Evolutionary conservation across 176 grass and related monocot genomes (phyloP).

Genomic region (Aegilops sharonensis): DNA sequence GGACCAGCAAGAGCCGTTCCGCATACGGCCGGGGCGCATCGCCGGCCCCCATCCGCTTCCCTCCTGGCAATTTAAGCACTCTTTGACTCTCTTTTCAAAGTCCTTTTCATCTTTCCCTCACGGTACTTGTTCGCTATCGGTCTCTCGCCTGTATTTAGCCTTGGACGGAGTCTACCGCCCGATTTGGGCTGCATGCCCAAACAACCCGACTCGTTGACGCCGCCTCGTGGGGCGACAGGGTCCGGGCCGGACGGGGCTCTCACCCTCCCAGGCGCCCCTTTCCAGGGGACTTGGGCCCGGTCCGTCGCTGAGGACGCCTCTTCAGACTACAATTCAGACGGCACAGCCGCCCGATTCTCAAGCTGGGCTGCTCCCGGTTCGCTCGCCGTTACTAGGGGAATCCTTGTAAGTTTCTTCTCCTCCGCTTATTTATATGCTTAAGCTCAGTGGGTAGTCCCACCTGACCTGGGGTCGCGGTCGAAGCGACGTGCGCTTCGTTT

Average conservation of each 20-base stretch:
- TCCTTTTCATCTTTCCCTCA: conserved; percentile 61
- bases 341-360: not conserved
- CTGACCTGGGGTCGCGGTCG: not conserved
- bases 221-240: too few species aligned
- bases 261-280: too few species aligned
- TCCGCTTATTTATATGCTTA: conserved; percentile 9
- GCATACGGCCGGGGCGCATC: conserved; percentile 27
- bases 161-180: too few species aligned
- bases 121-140: conserved; percentile 49
- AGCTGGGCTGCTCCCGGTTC: not conserved
- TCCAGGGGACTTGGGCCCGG: too few species aligned
- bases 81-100: conserved; percentile 78
- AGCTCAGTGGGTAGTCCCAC: not conserved
- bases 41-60: conserved; percentile 68
- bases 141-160: conserved; percentile 20
- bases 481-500: too few species aligned
- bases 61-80: conserved; percentile 71
- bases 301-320: not conserved
- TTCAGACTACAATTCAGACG: conserved; percentile 36
- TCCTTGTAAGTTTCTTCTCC: conserved; percentile 14
- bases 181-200: too few species aligned
- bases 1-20: not conserved
- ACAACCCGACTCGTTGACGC: too few species aligned
- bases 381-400: conserved; percentile 6
- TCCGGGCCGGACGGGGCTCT: too few species aligned